Base-by-base conservation (phyloP, 495 filamentous ascomycete genomes). In the Bathelium albidoporum region DNA sequence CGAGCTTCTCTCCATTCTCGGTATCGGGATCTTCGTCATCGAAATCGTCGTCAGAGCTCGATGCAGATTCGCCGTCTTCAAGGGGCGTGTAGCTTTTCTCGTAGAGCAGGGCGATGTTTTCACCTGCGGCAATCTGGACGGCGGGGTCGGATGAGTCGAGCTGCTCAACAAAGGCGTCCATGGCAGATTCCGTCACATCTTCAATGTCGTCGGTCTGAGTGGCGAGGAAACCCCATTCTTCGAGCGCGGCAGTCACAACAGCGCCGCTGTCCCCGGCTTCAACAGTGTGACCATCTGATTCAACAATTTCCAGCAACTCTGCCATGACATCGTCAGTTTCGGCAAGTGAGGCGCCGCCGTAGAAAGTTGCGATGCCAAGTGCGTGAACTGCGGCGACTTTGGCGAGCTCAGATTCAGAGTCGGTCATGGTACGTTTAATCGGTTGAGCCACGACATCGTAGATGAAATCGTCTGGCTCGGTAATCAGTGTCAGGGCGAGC, bases 161-260 rank as follows among this genome's bases (percentile, higher is more conserved):
- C 72, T 98, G 94, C 53, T 97, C 93, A 32, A 90, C 86, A 70
- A 97, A 91, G 5, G 88, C 87, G 61, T 95, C 88, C 69, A 96
- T 86, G 11, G 89, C 86, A 4, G 82, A 77, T 59, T 89, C 87
- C 61, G 86, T 90, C 58, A 88, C 80, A 5, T 78, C 80, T 68
- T 90, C 84, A 32, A 96, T 78, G 66, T 96, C 90, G 2, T 96
- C 90, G 36, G 95, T 73, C 49, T 88, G 84, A 11, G 89, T 95
- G 12, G 87, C 89, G 11, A 96, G 80, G 66, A 91, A 89, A 12
- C 90, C 92, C 91, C 91, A 97, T 66, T 89, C 87, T 68, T 90
- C 85, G 4, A 95, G 80, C 1, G 93, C 91, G 0, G 93, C 90
- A 1, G 84, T 80, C 18, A 98, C 92, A n/a, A 91, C 85, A 11